Evolutionary conservation across 2,329 filamentous ascomycete genomes (phyloP).

Genomic region (Endocalyx cinctus): DNA sequence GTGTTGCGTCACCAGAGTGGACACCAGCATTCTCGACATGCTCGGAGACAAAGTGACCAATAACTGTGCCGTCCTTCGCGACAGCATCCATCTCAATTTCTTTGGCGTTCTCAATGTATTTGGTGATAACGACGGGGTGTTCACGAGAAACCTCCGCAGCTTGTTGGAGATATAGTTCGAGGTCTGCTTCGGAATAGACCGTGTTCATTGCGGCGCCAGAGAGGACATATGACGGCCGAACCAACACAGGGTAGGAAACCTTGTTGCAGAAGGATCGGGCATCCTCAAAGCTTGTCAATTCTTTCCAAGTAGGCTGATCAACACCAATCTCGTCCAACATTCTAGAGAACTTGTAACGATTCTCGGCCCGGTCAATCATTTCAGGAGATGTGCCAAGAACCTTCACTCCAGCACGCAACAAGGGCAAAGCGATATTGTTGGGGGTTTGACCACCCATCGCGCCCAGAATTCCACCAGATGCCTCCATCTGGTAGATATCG

Average conservation of each 20-base stretch:
- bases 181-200: conserved; percentile 90
- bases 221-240: conserved; percentile 92
- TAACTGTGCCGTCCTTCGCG: conserved; percentile 79
- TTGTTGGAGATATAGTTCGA: conserved; percentile 83
- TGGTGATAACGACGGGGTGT: conserved; percentile 96
- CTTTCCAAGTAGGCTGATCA: conserved; percentile 97
- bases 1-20: conserved; percentile 93
- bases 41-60: conserved; percentile 96
- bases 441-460: conserved; percentile 97
- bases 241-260: conserved; percentile 89
- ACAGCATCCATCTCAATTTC: conserved; percentile 99
- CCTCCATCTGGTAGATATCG: conserved; percentile 89
- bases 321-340: conserved; percentile 94
- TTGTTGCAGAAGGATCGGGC: conserved; percentile 81
- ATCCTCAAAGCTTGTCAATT: conserved; percentile 90
- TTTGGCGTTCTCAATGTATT: conserved; percentile 99
- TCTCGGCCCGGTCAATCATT: conserved; percentile 98
- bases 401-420: conserved; percentile 85
- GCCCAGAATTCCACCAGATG: conserved; percentile 77
- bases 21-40: conserved; percentile 99
- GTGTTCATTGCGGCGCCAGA: conserved; percentile 99
- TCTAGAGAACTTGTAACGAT: conserved; percentile 96
- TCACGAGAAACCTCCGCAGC: conserved; percentile 91
- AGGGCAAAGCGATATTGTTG: conserved; percentile 91
- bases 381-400: conserved; percentile 94